phyloP scores from a whole-genome alignment of 1,139 yeast genomes.

The Lodderomyces elongisporus region DNA sequence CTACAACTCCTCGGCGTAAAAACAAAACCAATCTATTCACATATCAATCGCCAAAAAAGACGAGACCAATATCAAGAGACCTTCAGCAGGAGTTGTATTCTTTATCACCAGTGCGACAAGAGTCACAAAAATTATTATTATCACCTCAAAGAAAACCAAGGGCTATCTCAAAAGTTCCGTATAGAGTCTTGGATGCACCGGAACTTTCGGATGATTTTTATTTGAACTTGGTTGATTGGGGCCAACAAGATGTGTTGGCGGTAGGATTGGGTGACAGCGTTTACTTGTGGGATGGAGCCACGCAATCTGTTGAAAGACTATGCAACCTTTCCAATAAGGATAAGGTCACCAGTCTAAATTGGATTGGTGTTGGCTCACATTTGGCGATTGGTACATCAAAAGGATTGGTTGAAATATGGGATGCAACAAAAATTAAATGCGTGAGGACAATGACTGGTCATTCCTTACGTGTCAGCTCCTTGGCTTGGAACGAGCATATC shows the following conservation, averaged over 20 bases:
- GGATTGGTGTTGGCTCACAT: conserved; percentile 96
- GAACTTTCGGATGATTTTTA: conserved; percentile 92
- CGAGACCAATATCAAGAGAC: conserved; percentile 56
- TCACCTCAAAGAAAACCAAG: conserved; percentile 81
- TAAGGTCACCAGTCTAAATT: conserved; percentile 73
- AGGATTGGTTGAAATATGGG: conserved; percentile 94
- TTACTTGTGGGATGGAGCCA: conserved; percentile 84
- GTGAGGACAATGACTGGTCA: conserved; percentile 93
- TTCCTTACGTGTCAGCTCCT: conserved; percentile 72
- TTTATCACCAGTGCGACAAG: conserved; percentile 83
- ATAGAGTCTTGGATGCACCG: conserved; percentile 93
- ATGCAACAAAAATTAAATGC: conserved; percentile 78
- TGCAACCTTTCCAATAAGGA: conserved; percentile 66
- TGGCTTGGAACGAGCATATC: conserved; percentile 93
- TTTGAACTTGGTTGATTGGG: conserved; percentile 92
- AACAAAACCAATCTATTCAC: conserved; percentile 61
- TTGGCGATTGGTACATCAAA: conserved; percentile 85
- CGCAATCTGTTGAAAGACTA: conserved; percentile 78
- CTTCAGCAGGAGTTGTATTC: conserved; percentile 73
- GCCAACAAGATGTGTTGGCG: conserved; percentile 79
- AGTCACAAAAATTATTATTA: conserved; percentile 70
- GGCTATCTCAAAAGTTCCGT: conserved; percentile 79
- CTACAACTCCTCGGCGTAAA: conserved; percentile 51
- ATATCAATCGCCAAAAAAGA: conserved; percentile 63
- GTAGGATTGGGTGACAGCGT: conserved; percentile 89